Percentiles rank a stretch among this genome's conserved stretches.
These are phyloP conservation scores for Candida sonorensis DNA, from an alignment of 805 yeast species.

Conservation along the genomic window DNA sequence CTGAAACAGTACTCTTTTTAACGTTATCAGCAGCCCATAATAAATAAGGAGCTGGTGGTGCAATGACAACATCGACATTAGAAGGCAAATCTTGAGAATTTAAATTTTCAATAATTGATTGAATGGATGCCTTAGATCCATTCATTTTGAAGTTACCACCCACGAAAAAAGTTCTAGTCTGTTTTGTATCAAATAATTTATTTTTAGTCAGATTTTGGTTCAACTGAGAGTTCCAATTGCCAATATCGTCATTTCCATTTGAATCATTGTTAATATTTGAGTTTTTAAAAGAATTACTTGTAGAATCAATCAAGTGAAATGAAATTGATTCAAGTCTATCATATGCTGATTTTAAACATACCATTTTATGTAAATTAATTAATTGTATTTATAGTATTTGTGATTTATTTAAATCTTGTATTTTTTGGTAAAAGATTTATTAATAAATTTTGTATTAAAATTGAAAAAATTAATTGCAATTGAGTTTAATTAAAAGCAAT, in stretches of 20 bases:
- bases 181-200: background rate
- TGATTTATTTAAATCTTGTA: too few species aligned
- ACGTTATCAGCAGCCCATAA: constrained; percentile 63
- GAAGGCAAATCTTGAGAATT: constrained; percentile 71
- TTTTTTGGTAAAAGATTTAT: too few species aligned
- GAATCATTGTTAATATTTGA: constrained; percentile 13
- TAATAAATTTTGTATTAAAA: too few species aligned
- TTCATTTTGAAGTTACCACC: constrained; percentile 99
- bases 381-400: too few species aligned
- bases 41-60: constrained; percentile 95
- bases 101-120: constrained; percentile 74
- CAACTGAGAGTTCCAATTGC: too few species aligned
- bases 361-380: too few species aligned
- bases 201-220: background rate
- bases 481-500: too few species aligned
- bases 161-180: constrained; percentile 64
- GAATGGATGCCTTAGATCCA: constrained; percentile 84
- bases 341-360: too few species aligned
- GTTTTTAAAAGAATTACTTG: background rate
- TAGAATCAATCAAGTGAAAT: too few species aligned
- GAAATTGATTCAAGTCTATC: too few species aligned
- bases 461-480: too few species aligned
- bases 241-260: too few species aligned
- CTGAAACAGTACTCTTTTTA: constrained; percentile 64
- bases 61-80: constrained; percentile 85